Base-by-base conservation (phyloP, 805 yeast genomes). In the Candida methanosorbosa region DNA sequence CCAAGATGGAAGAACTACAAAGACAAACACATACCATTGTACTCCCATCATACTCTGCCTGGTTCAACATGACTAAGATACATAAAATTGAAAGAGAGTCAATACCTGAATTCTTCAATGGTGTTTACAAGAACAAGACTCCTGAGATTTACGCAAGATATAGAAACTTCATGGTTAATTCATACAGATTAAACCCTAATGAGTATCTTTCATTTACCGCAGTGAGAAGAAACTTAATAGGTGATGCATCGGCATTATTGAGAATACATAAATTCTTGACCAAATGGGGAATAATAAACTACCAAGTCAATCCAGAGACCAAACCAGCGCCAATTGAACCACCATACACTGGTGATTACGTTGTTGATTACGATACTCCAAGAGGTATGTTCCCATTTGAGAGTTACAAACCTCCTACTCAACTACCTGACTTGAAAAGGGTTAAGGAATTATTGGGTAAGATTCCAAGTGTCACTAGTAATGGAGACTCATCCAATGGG, bases 241-340 rank as follows among this genome's bases (percentile, higher is more conserved):
- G 95, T 37, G 97, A 88, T 62, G 95, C 86, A 6, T 90, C 94
- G 2, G 75, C 95, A 0, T 71, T 88, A 40, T 72, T 87, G 68
- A 74, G 95, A 42, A 76, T 88, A 8, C 95, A 85, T 51, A 70
- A 78, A 34, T 87, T 88, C 52, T 62, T 88, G 38, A 84, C 77
- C 46, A 82, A 81, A 54, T 88, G 97, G 97, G 97, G 97, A 0
- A 64, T 88, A 34, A 84, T 88, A 35, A 88, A 88, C 57, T 88
- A 88, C 56, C 97, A 88, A 57, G 94, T 88, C 2, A 83, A 81
- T 52, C 84, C 88, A 2, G 82, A 75, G 42, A 66, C 78, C 35
- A 72, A 78, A 42, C 92, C 94, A 4, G 69, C 70, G 18, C 66
- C 75, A 34, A 67, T 79, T 14, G 83, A 78, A 37, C 81, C 85